Percentiles rank a stretch among this genome's conserved stretches.
Conservation (phyloP, 1,284 basidiomycete genomes). For the Neotropicomus parvogracilis region DNA sequence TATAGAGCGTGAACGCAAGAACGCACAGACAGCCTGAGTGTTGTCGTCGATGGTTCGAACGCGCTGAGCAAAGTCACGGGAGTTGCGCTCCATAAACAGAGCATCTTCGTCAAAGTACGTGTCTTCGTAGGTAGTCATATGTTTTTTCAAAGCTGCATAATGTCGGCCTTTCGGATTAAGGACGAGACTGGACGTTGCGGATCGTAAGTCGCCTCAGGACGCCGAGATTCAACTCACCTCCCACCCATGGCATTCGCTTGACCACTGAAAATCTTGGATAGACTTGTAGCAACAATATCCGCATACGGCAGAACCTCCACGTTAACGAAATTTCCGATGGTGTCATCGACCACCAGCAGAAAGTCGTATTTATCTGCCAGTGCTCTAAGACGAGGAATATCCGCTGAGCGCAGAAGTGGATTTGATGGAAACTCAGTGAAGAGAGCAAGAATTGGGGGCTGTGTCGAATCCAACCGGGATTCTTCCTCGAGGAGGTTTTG, state of each 20-base stretch:
- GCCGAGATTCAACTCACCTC: conserved; percentile 53
- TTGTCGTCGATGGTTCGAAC: conserved; percentile 81
- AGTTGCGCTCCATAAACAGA: conserved; percentile 97
- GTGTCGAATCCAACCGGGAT: conserved; percentile 35
- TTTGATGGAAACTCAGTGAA: conserved; percentile 94
- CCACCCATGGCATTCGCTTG: conserved; percentile 98
- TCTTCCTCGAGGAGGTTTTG: conserved; percentile 60
- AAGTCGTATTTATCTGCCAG: conserved; percentile 91
- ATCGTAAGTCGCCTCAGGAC: neutral
- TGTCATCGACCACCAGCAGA: conserved; percentile 91
- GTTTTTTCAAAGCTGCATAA: conserved; percentile 62
- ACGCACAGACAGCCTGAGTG: conserved; percentile 78
- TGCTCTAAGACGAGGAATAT: conserved; percentile 73
- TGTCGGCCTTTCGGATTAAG: conserved; percentile 78
- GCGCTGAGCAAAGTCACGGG: conserved; percentile 83
- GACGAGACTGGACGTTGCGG: conserved; percentile 53
- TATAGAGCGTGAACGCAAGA: conserved; percentile 63
- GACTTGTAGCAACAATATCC: conserved; percentile 91
- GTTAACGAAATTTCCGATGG: conserved; percentile 94
- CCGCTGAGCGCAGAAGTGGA: conserved; percentile 82
- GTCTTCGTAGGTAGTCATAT: conserved; percentile 79
- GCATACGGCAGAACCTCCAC: conserved; percentile 89
- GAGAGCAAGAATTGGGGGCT: conserved; percentile 58
- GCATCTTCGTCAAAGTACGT: conserved; percentile 90
- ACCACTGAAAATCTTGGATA: conserved; percentile 96